phyloP scores from a whole-genome alignment of 345 rosid genomes.

The Cochlearia excelsa region DNA sequence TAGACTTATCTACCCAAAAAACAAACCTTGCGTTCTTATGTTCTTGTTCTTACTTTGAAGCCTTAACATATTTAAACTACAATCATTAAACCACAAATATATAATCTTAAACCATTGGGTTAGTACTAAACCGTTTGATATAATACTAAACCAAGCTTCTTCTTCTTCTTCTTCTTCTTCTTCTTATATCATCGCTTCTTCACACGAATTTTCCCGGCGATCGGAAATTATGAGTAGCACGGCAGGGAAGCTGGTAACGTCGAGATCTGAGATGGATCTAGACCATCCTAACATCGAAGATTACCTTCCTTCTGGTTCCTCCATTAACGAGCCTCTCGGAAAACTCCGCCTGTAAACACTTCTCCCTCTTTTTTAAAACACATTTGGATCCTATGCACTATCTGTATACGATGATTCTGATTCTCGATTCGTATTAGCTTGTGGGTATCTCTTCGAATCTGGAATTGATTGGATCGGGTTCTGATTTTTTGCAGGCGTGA shows the following conservation, averaged over 20 bases:
- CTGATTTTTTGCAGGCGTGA: constrained; percentile 50
- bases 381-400: not conserved
- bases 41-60: too few species aligned
- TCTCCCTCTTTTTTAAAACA: not conserved
- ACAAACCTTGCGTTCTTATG: too few species aligned
- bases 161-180: too few species aligned
- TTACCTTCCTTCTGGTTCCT: constrained; percentile 86
- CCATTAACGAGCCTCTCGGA: constrained; percentile 81
- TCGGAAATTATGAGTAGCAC: constrained; percentile 31
- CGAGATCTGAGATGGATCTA: constrained; percentile 77
- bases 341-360: constrained; percentile 69
- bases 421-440: not conserved
- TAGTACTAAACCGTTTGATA: too few species aligned
- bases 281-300: constrained; percentile 92
- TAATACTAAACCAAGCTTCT: too few species aligned
- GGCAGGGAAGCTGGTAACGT: constrained; percentile 46
- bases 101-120: too few species aligned
- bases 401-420: not conserved
- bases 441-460: not conserved
- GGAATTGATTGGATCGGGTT: not conserved
- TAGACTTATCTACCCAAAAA: too few species aligned
- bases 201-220: constrained; percentile 18
- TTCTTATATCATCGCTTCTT: too few species aligned
- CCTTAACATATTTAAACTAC: too few species aligned
- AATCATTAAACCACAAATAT: too few species aligned